These are phyloP conservation scores for Clonostachys sp. DNA, from an alignment of 2,329 filamentous ascomycete species.

Conservation along the genomic window DNA sequence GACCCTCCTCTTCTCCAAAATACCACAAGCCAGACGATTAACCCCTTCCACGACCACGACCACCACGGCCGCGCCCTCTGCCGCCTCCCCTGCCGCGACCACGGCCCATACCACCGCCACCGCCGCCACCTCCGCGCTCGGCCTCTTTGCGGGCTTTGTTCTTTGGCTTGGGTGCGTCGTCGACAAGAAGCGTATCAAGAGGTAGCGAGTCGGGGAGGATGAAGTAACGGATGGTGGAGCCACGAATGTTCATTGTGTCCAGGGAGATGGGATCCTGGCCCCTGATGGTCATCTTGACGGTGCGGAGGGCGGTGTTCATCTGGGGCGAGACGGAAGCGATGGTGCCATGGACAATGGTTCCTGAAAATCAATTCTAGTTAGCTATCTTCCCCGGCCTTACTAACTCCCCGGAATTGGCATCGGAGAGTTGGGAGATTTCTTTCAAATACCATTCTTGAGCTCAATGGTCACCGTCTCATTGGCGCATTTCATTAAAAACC, in stretches of 20 bases:
- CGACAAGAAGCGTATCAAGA: slow-evolving; percentile 90
- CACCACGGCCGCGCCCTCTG: slow-evolving; percentile 8
- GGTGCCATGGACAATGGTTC: slow-evolving; percentile 93
- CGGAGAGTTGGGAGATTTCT: neutral
- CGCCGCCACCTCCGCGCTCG: slow-evolving; percentile 48
- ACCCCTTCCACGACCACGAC: neutral
- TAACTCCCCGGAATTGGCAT: neutral
- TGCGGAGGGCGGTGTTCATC: slow-evolving; percentile 96
- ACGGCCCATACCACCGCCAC: slow-evolving; percentile 49
- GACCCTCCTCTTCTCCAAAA: neutral
- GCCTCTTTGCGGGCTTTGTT: slow-evolving; percentile 98
- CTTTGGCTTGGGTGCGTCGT: slow-evolving; percentile 97
- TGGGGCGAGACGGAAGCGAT: slow-evolving; percentile 95
- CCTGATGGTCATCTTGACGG: slow-evolving; percentile 92
- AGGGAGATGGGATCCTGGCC: slow-evolving; percentile 83
- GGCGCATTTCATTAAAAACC: slow-evolving; percentile 98
- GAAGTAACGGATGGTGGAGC: slow-evolving; percentile 92
- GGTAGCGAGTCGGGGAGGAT: slow-evolving; percentile 95
- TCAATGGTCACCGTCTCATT: slow-evolving; percentile 99
- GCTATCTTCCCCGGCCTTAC: too few relatives aligned
- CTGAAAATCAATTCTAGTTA: slow-evolving; percentile 34
- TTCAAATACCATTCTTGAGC: slow-evolving; percentile 81
- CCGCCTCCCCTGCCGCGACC: slow-evolving; percentile 36
- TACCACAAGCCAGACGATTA: neutral
- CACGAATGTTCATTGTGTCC: slow-evolving; percentile 95